Evolutionary conservation across 768 basidiomycete species (phyloP), one percentile per base, ranked within the genome.

Genomic region (Hericium rajendrae): DNA sequence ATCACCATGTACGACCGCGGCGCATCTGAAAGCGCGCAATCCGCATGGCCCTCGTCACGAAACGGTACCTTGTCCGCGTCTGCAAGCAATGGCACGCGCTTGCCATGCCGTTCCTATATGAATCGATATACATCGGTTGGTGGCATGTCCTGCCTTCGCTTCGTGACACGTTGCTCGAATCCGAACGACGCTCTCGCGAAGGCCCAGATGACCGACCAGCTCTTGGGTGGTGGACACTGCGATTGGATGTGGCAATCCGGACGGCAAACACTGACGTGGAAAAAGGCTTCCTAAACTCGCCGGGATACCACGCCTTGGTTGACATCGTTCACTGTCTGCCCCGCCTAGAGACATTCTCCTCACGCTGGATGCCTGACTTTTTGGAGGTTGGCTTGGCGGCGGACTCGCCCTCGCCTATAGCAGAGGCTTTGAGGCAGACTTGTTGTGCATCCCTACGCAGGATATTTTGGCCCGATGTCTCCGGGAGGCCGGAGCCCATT

Each of bases 51-150:
- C 39, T 57, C n/a, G 38, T 26, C 24, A 51, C 56, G 37, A 51
- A 46, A 9, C 56, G 48, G 22, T 28, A 28, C 11, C 37, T 57
- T 40, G 56, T 57, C n/a, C 40, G 50, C 15, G 56, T 57, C 18
- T 57, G 56, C 39, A 39, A 28, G 22, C 38, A 39, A 13, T 57
- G 56, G 56, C 32, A 41, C 5, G 38, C 39, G 6, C 56, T 57
- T 49, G 56, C 49, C 18, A 51, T 49, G 24, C 56, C 56, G 4
- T 39, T 57, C 16, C 56, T 57, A 18, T 57, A 57, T 49, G 26
- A 22, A 6, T n/a, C 50, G 5, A 18, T 57, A 16, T 57, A 18
- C 37, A 3, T 57, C 50, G 56, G 50, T 2, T 22, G 28, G 32
- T 11, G 15, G 16, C 24, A 13, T 10, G 18, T 15, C 12, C 6